Base-by-base conservation (phyloP, 2,329 filamentous ascomycete genomes). In the Pyrenophora seminiperda region DNA sequence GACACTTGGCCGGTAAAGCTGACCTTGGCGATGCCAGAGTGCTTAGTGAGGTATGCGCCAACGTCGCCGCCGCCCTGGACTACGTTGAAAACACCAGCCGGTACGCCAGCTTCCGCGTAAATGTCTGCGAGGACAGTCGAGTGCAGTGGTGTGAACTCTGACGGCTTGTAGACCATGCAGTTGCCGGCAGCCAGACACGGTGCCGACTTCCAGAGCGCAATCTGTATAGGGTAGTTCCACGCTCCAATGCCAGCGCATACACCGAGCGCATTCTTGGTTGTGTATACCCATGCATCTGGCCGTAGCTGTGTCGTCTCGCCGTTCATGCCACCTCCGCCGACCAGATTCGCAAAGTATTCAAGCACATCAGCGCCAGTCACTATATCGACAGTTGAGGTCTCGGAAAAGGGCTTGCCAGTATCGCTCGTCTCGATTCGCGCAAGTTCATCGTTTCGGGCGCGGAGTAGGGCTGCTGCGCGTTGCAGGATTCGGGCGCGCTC, bases 191-290 rank as follows among this genome's bases (percentile, higher is more conserved):
- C 90, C 11, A 95, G 80, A 63, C 90, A 94, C 0, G 91, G 89
- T 0, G 88, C 90, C 1, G 89, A 91, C 74, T 95, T 95, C 90
- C 90, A 95, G 1, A 95, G 79, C 7, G 90, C 90, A 22, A 95
- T 95, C 72, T 95, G 90, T 58, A 95, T 89, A 10, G 91, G 91
- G 69, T 95, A 95, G 75, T 95, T 95, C 90, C 90, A 95, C 11
- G 91, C 91, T 47, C 90, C 91, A 59, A 95, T 95, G 49, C 89
- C 91, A 11, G 83, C 91, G 70, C 90, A 95, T 11, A 94, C 90
- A 19, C 91, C 91, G 14, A 95, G 77, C 4, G 91, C 82, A 61
- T 90, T 88, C 71, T 94, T 93, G 66, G 84, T 87, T 9, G 89
- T 92, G 73, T 92, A 91, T 30, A 94, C 84, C 83, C 87, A 91